Percentiles rank a stretch among this genome's conserved stretches.
Conservation (phyloP, 768 basidiomycete species). For the Russula brevipes region DNA sequence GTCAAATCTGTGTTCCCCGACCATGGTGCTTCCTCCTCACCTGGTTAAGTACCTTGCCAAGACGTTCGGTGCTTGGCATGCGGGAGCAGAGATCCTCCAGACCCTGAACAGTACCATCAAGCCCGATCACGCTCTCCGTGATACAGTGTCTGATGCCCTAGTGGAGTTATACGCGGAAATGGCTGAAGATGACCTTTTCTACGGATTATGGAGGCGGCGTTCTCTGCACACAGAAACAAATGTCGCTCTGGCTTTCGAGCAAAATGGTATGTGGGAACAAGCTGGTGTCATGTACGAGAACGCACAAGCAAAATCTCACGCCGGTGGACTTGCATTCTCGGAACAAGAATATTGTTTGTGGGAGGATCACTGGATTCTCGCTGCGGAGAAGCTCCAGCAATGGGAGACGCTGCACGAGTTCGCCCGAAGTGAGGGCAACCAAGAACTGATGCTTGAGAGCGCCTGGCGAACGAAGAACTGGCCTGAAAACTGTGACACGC, state of each 20-base stretch:
- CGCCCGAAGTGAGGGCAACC: constrained; percentile 81
- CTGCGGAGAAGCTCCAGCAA: constrained; percentile 93
- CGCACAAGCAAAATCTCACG: constrained; percentile 80
- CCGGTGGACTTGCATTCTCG: constrained; percentile 79
- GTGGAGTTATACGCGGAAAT: constrained; percentile 95
- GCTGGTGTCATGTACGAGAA: constrained; percentile 83
- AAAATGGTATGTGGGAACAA: constrained; percentile 96
- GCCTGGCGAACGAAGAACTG: constrained; percentile 95
- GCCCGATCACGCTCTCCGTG: constrained; percentile 72
- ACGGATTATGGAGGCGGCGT: constrained; percentile 91
- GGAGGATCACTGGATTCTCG: constrained; percentile 99
- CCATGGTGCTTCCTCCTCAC: constrained; percentile 87
- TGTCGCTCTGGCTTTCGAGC: constrained; percentile 81
- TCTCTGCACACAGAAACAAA: constrained; percentile 89
- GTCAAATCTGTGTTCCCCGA: constrained; percentile 77
- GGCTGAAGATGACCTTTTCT: constrained; percentile 94
- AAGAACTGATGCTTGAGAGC: constrained; percentile 89
- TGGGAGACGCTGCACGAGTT: constrained; percentile 96
- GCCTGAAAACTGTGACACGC: constrained; percentile 67
- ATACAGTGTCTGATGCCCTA: constrained; percentile 83
- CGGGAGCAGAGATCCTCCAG: constrained; percentile 79
- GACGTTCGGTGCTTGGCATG: constrained; percentile 95
- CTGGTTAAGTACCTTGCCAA: constrained; percentile 95
- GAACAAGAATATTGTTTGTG: constrained; percentile 96
- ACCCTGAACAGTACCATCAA: constrained; percentile 72